phyloP scores from a whole-genome alignment of 1,139 yeast genomes.

The Hyphopichia buzzinii region DNA sequence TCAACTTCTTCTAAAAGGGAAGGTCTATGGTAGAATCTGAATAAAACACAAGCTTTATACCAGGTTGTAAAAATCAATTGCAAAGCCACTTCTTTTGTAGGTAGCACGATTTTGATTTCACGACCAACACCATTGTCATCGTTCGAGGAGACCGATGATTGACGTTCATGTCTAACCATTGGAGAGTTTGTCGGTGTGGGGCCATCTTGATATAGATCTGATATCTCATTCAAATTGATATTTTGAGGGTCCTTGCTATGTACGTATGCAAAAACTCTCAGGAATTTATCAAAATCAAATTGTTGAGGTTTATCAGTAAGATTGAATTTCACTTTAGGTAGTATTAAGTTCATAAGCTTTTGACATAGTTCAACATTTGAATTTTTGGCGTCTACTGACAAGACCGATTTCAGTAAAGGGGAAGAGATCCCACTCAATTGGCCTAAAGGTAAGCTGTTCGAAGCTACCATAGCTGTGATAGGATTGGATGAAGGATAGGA shows the following conservation, averaged over 20 bases:
- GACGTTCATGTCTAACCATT: constrained; percentile 10
- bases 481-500: constrained; percentile 8
- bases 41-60: constrained; percentile 82
- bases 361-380: constrained; percentile 24
- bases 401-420: constrained; percentile 3
- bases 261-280: constrained; percentile 20
- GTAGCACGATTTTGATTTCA: constrained; percentile 68
- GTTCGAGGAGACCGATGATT: constrained; percentile 16
- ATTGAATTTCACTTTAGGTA: constrained; percentile 49
- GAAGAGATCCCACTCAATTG: neutral
- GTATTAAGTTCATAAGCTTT: constrained; percentile 36
- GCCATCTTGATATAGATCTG: constrained; percentile 25
- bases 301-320: constrained; percentile 30
- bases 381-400: constrained; percentile 2
- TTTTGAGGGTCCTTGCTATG: constrained; percentile 18
- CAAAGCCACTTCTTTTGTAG: constrained; percentile 71
- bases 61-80: constrained; percentile 74
- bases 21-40: constrained; percentile 84
- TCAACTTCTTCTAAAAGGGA: constrained; percentile 60
- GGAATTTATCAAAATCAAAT: constrained; percentile 36
- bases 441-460: neutral
- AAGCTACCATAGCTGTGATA: neutral
- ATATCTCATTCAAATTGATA: constrained; percentile 20
- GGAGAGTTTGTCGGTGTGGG: constrained; percentile 14
- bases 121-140: constrained; percentile 21